Percentiles rank a stretch among this genome's conserved stretches.
Evolutionary conservation across 2,329 filamentous ascomycete genomes (phyloP).

Genomic region (Colletotrichum godetiae): DNA sequence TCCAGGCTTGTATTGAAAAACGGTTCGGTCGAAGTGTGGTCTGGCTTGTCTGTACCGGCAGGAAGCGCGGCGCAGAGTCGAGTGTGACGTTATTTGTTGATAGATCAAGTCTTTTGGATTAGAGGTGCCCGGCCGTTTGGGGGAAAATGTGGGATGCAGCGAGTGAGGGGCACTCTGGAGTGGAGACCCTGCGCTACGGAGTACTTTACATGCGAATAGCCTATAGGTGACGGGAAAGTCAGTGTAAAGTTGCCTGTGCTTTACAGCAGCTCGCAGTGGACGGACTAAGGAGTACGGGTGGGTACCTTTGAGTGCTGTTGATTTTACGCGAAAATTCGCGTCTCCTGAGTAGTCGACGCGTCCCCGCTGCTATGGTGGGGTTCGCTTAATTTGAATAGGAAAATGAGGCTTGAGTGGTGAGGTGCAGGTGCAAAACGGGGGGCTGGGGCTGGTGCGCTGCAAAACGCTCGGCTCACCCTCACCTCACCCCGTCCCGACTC

Average conservation of each 20-base stretch:
- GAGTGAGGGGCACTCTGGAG: constrained; percentile 3
- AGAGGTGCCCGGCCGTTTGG: constrained; percentile 21
- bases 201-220: too few species aligned
- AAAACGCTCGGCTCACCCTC: constrained; percentile 7
- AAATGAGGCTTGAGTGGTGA: constrained; percentile 22
- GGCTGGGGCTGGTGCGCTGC: constrained; percentile 33
- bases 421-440: constrained; percentile 20
- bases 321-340: constrained; percentile 36
- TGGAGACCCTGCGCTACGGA: not conserved
- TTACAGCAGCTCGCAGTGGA: not conserved
- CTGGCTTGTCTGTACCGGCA: not conserved
- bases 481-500: not conserved
- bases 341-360: constrained; percentile 20
- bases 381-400: constrained; percentile 31
- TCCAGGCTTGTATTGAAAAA: not conserved
- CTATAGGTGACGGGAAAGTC: too few species aligned
- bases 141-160: constrained; percentile 26
- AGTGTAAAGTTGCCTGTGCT: constrained; percentile 3
- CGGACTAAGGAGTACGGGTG: too few species aligned
- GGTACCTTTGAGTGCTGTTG: constrained; percentile 1
- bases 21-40: not conserved
- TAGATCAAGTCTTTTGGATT: constrained; percentile 28
- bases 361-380: constrained; percentile 7
- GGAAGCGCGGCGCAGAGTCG: constrained; percentile 8
- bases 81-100: constrained; percentile 36